Evolutionary conservation across 257 asterid genomes (phyloP).

Genomic region (Handroanthus guayacan): DNA sequence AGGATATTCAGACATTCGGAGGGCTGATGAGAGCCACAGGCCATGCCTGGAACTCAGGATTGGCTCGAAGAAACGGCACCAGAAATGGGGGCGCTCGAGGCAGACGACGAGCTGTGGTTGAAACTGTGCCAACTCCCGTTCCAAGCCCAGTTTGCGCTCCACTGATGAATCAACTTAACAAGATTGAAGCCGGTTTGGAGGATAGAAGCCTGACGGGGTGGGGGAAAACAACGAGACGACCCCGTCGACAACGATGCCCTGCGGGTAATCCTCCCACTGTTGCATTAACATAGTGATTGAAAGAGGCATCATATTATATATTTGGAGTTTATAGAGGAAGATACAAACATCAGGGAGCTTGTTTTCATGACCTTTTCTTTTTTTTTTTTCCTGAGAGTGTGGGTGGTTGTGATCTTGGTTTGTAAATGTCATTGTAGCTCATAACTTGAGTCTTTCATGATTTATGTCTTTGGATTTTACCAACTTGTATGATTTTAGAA

Average conservation of each 20-base stretch:
- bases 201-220: conserved; percentile 84
- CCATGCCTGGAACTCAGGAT: conserved; percentile 61
- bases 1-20: conserved; percentile 87
- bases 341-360: conserved; percentile 39
- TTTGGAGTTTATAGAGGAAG: conserved; percentile 50
- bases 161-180: conserved; percentile 50
- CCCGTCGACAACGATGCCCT: conserved; percentile 82
- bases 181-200: conserved; percentile 56
- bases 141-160: conserved; percentile 45
- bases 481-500: conserved; percentile 27
- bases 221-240: conserved; percentile 95
- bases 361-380: conserved; percentile 38
- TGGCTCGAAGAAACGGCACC: conserved; percentile 66
- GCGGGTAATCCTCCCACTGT: conserved; percentile 66
- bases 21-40: conserved; percentile 88
- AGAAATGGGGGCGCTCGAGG: conserved; percentile 66
- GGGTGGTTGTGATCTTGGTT: conserved; percentile 44
- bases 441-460: conserved; percentile 20
- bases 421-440: conserved; percentile 45
- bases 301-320: conserved; percentile 40
- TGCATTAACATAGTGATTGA: conserved; percentile 45
- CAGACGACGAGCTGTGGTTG: conserved; percentile 60
- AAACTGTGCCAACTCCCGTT: conserved; percentile 28
- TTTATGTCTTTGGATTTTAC: conserved; percentile 26
- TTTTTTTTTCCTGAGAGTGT: conserved; percentile 40